These are phyloP conservation scores for Nitzschia sp. DNA, from an alignment of 108 stramenopile species.

Conservation along the genomic window DNA sequence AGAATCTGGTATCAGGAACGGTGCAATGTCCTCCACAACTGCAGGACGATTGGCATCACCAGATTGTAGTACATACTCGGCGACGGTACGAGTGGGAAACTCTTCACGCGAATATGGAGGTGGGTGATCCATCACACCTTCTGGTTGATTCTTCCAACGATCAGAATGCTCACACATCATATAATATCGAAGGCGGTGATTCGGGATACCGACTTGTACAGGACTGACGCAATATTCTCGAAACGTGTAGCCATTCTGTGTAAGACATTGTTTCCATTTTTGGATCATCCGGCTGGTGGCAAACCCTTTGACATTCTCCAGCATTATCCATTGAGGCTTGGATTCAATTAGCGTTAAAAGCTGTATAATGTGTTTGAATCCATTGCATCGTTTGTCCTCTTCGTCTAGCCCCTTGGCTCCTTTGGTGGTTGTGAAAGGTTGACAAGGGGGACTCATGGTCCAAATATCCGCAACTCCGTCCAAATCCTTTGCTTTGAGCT, in stretches of 20 bases:
- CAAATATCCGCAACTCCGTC: slow-evolving; percentile 32
- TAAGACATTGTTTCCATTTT: slow-evolving; percentile 32
- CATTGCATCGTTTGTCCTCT: slow-evolving; percentile 45
- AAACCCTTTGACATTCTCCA: slow-evolving; percentile 61
- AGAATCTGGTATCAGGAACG: slow-evolving; percentile 18
- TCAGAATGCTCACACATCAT: slow-evolving; percentile 37
- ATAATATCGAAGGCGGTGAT: slow-evolving; percentile 52
- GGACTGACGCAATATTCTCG: slow-evolving; percentile 39
- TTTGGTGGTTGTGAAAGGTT: slow-evolving; percentile 51
- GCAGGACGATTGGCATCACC: no score
- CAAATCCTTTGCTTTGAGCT: slow-evolving; percentile 32
- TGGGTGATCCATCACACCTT: not conserved
- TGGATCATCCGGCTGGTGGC: slow-evolving; percentile 21
- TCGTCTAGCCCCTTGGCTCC: slow-evolving; percentile 37
- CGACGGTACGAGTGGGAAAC: not conserved
- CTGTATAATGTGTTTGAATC: slow-evolving; percentile 26
- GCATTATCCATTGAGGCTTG: slow-evolving; percentile 40
- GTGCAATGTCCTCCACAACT: slow-evolving; percentile 8
- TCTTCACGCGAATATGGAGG: not conserved
- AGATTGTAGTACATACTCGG: slow-evolving; percentile 6
- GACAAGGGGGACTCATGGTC: slow-evolving; percentile 59
- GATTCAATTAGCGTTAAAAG: slow-evolving; percentile 13
- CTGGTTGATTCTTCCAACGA: slow-evolving; percentile 13
- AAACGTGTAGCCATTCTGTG: slow-evolving; percentile 25
- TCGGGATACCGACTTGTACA: slow-evolving; percentile 46